phyloP scores from a whole-genome alignment of 2,329 filamentous ascomycete genomes.

The Macroventuria anomochaeta region DNA sequence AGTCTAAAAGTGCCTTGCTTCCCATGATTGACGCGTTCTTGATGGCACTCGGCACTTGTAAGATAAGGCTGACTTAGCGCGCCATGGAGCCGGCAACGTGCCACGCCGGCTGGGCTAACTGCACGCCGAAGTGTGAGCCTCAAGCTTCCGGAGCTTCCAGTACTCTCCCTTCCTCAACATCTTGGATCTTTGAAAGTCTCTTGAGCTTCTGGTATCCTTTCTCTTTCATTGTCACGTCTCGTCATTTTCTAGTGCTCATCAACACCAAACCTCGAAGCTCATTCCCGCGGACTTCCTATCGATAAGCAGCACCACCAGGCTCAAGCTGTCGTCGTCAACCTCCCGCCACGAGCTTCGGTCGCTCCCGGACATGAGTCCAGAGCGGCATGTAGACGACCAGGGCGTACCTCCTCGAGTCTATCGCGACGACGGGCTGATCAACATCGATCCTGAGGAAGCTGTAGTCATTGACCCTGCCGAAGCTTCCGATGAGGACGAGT shows the following conservation, averaged over 20 bases:
- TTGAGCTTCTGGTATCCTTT: neutral
- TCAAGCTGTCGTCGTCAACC: conserved; percentile 32
- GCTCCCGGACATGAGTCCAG: conserved; percentile 34
- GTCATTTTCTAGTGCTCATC: neutral
- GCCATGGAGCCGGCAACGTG: conserved; percentile 8
- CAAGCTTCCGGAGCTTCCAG: conserved; percentile 12
- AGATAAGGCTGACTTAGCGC: conserved; percentile 14
- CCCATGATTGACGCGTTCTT: neutral
- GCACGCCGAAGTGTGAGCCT: conserved; percentile 8
- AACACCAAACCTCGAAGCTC: neutral
- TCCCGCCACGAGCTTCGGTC: conserved; percentile 45
- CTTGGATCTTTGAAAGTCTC: neutral
- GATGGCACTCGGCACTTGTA: neutral
- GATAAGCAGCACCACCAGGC: conserved; percentile 32
- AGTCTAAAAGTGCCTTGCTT: neutral
- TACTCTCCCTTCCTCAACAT: neutral
- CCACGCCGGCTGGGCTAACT: conserved; percentile 3
- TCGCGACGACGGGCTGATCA: conserved; percentile 40
- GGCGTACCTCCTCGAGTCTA: conserved; percentile 40
- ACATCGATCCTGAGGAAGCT: conserved; percentile 34
- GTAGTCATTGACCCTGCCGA: conserved; percentile 35
- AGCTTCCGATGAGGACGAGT: conserved; percentile 40
- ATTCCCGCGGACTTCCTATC: conserved; percentile 19
- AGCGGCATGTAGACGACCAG: conserved; percentile 31
- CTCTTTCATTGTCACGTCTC: neutral